Base-by-base conservation (phyloP, 148 eudicot genomes). In the Arbutus unedo region DNA sequence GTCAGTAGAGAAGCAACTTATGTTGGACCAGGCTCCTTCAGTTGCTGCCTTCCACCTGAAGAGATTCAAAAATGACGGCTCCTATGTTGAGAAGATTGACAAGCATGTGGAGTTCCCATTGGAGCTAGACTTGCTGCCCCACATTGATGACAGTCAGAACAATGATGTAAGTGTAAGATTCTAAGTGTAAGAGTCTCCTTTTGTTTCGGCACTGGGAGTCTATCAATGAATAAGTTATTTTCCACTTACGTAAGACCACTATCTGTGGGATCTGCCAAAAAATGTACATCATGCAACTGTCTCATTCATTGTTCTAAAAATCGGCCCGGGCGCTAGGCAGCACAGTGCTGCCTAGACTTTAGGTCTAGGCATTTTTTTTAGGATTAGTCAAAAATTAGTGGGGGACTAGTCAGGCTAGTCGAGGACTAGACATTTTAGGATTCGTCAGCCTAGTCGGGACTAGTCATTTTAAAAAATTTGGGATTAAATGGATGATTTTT, bases 1-100 rank as follows among this genome's bases (percentile, higher is more conserved):
- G 51, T 80, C 93, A n/a, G 85, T 89, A 68, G 94, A 93, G 85
- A 96, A 96, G 86, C 97, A 96, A 81, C 97, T 94, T 84, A 54
- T 90, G 82, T 79, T 96, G 82, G 97, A 94, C 59, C 89, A 89
- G 86, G 88, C 88, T 84, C 99, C 99, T 64, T 80, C 87, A 68
- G 88, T 96, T 45, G 94, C 93, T 59, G 86, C 89, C 41, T 89
- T 96, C 53, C 99, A 96, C 89, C 82, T 96, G 84, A 96, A 96
- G 90, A 93, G 99, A 83, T 96, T 96, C 82, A 94, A 96, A 88
- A 90, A 89, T 83, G 89, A 94, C 89, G 98, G 98, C 14, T 38
- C 86, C 5, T 25, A 47, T 82, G 87, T 94, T 72, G 90, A 93
- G 88, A 96, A 96, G 82, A 94, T 93, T 79, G 95, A 94, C 60